These are phyloP conservation scores for Orbilia quercus DNA, from an alignment of 2,329 filamentous ascomycete genomes.

Conservation along the genomic window DNA sequence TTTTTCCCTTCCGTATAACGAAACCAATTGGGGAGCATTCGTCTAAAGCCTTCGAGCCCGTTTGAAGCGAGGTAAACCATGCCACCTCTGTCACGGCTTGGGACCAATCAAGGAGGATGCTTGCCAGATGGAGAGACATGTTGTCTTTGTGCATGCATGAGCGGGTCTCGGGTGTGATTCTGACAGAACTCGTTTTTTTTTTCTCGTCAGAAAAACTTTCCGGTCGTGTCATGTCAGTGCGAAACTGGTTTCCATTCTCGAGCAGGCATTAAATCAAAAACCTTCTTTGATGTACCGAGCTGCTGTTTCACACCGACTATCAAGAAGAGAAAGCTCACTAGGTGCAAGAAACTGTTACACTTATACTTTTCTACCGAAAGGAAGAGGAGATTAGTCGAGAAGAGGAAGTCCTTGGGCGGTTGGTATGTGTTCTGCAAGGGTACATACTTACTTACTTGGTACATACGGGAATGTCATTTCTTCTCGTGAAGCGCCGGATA, in stretches of 20 bases:
- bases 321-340: no score
- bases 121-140: slow-evolving; percentile 9
- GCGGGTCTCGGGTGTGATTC: slow-evolving; percentile 20
- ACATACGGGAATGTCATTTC: neutral
- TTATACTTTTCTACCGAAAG: no score
- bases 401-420: slow-evolving; percentile 1
- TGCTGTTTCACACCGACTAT: slow-evolving; percentile 33
- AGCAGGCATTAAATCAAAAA: slow-evolving; percentile 41
- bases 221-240: slow-evolving; percentile 7
- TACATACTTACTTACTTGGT: no score
- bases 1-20: neutral
- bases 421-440: neutral
- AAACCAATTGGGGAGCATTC: neutral
- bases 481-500: slow-evolving; percentile 26
- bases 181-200: slow-evolving; percentile 17
- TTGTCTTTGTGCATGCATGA: slow-evolving; percentile 53
- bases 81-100: slow-evolving; percentile 7
- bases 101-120: slow-evolving; percentile 29
- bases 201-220: no score
- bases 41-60: slow-evolving; percentile 45
- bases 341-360: no score
- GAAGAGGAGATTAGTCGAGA: slow-evolving; percentile 1
- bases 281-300: slow-evolving; percentile 30
- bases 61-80: slow-evolving; percentile 41
- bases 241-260: slow-evolving; percentile 19